phyloP scores from a whole-genome alignment of 2,329 filamentous ascomycete genomes.

The Xylaria sp. region DNA sequence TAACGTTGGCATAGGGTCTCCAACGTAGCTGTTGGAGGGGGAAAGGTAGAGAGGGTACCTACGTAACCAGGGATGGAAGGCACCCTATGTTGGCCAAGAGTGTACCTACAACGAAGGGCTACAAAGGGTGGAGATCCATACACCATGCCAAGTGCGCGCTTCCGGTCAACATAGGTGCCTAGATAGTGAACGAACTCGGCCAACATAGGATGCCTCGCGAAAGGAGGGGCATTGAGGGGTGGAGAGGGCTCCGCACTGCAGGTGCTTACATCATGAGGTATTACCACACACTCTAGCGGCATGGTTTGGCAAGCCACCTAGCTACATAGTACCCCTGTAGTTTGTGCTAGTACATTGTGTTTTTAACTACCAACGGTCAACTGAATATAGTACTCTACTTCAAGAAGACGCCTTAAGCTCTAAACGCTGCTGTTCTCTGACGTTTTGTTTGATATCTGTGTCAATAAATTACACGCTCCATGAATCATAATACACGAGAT shows the following conservation, averaged over 20 bases:
- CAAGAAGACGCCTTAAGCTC: background rate
- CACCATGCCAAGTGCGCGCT: too few relatives aligned
- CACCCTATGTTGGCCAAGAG: too few relatives aligned
- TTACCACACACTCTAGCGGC: background rate
- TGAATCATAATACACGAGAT: slow-evolving; percentile 4
- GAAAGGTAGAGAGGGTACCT: background rate
- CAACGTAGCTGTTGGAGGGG: background rate
- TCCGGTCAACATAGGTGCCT: too few relatives aligned
- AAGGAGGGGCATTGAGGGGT: slow-evolving; percentile 2
- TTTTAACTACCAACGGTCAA: too few relatives aligned
- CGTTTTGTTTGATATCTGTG: slow-evolving; percentile 15
- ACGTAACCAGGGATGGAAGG: background rate
- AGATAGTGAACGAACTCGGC: too few relatives aligned
- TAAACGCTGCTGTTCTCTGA: background rate
- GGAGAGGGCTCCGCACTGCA: background rate
- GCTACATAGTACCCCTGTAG: background rate
- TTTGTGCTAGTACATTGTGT: too few relatives aligned
- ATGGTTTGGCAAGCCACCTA: background rate
- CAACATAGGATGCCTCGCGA: too few relatives aligned
- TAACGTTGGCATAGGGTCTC: background rate
- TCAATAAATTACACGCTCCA: background rate
- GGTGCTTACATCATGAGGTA: background rate
- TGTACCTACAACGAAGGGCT: too few relatives aligned
- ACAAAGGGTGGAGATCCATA: too few relatives aligned
- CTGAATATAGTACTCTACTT: background rate